Conservation (phyloP, 1,139 yeast genomes). For the Lodderomyces orthopsilosis region DNA sequence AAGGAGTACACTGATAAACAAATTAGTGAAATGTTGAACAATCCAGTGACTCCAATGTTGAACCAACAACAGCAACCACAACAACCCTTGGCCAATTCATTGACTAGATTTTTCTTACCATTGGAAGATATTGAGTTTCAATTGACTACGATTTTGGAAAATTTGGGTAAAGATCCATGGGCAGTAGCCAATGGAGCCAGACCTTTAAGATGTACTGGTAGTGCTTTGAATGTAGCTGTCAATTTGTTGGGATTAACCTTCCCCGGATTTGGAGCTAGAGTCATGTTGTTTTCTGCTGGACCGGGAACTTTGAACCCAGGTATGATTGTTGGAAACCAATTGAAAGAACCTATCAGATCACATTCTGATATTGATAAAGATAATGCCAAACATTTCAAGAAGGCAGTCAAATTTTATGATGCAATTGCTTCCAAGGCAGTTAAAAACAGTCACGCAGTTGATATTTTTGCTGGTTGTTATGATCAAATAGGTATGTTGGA, state of each 20-base stretch:
- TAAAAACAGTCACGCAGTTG: slow-evolving; percentile 82
- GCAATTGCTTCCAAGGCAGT: slow-evolving; percentile 65
- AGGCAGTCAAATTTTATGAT: slow-evolving; percentile 85
- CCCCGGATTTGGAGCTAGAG: slow-evolving; percentile 86
- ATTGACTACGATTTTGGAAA: slow-evolving; percentile 77
- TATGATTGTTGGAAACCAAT: slow-evolving; percentile 83
- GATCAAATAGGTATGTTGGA: slow-evolving; percentile 98
- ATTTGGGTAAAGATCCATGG: slow-evolving; percentile 87
- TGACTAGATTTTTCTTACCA: slow-evolving; percentile 80
- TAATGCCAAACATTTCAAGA: slow-evolving; percentile 84
- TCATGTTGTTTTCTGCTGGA: slow-evolving; percentile 90
- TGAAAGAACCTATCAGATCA: slow-evolving; percentile 94
- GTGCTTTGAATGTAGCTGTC: slow-evolving; percentile 84
- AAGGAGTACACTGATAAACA: slow-evolving; percentile 80
- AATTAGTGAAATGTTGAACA: slow-evolving; percentile 70
- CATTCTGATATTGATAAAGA: slow-evolving; percentile 87
- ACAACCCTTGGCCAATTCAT: slow-evolving; percentile 40
- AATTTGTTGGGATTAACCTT: slow-evolving; percentile 81
- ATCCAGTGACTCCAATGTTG: slow-evolving; percentile 29
- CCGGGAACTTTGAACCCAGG: slow-evolving; percentile 97
- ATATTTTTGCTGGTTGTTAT: slow-evolving; percentile 94
- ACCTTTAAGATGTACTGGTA: slow-evolving; percentile 90
- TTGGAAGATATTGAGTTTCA: slow-evolving; percentile 85
- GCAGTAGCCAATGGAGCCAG: slow-evolving; percentile 84
- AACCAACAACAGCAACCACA: slow-evolving; percentile 21